Base-by-base conservation (phyloP, 352 stramenopile species). In the Globisporangium sylvaticum region DNA sequence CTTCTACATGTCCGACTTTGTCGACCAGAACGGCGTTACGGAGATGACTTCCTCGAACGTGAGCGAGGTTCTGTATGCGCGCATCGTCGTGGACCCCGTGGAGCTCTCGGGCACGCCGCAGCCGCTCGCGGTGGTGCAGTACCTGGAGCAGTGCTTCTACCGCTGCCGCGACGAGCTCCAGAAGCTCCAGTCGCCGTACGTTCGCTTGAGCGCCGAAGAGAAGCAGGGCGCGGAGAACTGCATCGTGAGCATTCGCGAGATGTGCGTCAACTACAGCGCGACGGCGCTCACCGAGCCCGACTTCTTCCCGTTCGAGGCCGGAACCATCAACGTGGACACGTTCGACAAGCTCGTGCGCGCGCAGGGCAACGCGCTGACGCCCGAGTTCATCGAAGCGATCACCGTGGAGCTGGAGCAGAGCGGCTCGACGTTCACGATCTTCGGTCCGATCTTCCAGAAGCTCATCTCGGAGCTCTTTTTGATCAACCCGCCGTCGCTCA, bases 181-280 rank as follows among this genome's bases (percentile, higher is more conserved):
- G 67, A 86, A 84, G 58, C 69, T 93, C 10, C 75, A 89, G 55
- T 91, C 83, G 37, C 77, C 81, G 31, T 90, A 87, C 62, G 32
- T 91, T 20, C 74, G 79, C 20, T 64, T 91, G 3, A 50, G 74
- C 0, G 62, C 70, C 3, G 70, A 72, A 1, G 83, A 89, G 60
- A 91, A 92, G 55, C 65, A 77, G 44, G 71, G 79, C 31, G 77
- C 75, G 0, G 76, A 87, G 39, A 62, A 84, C 24, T 89, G 78
- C 69, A 65, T 93, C 15, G 53, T 22, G 56, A 89, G 68, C 50
- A 75, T 95, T 42, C 74, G 73, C 3, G 82, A 90, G 53, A 92
- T 92, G 83, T 92, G 84, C 60, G 74, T 95, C 58, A 95, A 92
- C 67, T 96, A 96, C 72, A 92, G 82, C 60, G 84, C 88, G 3